phyloP scores from a whole-genome alignment of 2,329 filamentous ascomycete genomes.

The Hypoxylon sp. region DNA sequence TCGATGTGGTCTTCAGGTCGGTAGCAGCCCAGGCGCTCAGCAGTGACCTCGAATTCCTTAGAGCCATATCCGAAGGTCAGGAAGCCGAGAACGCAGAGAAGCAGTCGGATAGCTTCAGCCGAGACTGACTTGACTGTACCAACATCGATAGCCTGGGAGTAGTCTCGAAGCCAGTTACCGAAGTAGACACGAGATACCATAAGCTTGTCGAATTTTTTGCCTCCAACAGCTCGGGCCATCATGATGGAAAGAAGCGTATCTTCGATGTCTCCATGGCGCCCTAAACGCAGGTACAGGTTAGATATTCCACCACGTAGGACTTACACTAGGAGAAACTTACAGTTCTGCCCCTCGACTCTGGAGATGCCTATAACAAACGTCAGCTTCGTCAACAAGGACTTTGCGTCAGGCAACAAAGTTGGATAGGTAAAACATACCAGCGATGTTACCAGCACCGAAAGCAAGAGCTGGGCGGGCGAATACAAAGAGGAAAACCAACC shows the following conservation, averaged over 20 bases:
- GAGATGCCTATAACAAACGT: constrained; percentile 68
- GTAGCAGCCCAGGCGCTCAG: constrained; percentile 84
- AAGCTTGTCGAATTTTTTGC: constrained; percentile 90
- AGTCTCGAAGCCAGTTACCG: constrained; percentile 94
- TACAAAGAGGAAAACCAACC: constrained; percentile 73
- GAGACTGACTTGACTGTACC: constrained; percentile 93
- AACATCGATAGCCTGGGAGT: constrained; percentile 94
- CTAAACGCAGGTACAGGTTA: constrained; percentile 55
- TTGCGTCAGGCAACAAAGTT: not conserved
- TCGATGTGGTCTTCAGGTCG: constrained; percentile 88
- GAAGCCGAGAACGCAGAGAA: constrained; percentile 91
- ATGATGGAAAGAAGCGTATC: constrained; percentile 84
- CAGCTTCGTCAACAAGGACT: constrained; percentile 11
- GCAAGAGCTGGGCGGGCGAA: constrained; percentile 79
- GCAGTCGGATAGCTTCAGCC: constrained; percentile 88
- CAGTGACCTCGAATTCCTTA: constrained; percentile 87
- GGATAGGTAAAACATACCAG: constrained; percentile 66
- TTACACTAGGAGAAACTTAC: constrained; percentile 60
- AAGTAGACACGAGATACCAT: constrained; percentile 93
- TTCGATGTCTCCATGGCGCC: constrained; percentile 93
- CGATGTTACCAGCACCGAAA: constrained; percentile 92
- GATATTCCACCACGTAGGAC: not conserved
- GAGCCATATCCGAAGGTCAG: constrained; percentile 88
- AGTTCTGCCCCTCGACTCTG: constrained; percentile 87
- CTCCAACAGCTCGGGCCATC: constrained; percentile 66